phyloP scores from a whole-genome alignment of 106 monocot genomes.

The Dactylorhiza incarnata region DNA sequence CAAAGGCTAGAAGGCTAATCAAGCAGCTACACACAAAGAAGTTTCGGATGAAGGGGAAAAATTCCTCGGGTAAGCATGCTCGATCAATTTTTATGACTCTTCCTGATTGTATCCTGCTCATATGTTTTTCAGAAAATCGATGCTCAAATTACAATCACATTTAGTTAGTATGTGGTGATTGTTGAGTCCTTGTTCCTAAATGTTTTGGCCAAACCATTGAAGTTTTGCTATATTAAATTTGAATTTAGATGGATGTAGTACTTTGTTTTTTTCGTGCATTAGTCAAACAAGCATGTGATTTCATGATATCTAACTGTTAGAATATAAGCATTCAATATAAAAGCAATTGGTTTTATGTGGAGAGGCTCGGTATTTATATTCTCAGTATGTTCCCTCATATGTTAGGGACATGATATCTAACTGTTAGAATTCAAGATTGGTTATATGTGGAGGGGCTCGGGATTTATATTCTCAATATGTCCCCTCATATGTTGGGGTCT shows the following conservation, averaged over 20 bases:
- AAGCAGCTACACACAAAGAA: conserved; percentile 59
- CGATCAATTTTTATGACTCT: background rate
- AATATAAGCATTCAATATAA: no score
- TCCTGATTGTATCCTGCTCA: background rate
- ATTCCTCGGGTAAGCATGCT: conserved; percentile 34
- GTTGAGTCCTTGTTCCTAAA: background rate
- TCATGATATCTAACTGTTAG: no score
- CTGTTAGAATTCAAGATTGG: no score
- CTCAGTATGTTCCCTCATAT: no score
- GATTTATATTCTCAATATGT: no score
- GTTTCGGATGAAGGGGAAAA: conserved; percentile 54
- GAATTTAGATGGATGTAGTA: background rate
- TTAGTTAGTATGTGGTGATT: background rate
- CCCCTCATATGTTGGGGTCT: no score
- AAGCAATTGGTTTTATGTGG: no score
- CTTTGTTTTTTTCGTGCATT: background rate
- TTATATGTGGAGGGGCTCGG: no score
- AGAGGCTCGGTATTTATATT: no score
- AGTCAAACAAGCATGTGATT: background rate
- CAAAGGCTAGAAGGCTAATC: conserved; percentile 66
- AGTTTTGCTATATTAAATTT: background rate
- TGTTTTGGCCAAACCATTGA: background rate
- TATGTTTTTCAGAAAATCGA: background rate
- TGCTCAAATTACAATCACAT: no score
- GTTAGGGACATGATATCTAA: no score